Conservation (phyloP, 2,329 filamentous ascomycete genomes). For the Aureobasidium namibiae region DNA sequence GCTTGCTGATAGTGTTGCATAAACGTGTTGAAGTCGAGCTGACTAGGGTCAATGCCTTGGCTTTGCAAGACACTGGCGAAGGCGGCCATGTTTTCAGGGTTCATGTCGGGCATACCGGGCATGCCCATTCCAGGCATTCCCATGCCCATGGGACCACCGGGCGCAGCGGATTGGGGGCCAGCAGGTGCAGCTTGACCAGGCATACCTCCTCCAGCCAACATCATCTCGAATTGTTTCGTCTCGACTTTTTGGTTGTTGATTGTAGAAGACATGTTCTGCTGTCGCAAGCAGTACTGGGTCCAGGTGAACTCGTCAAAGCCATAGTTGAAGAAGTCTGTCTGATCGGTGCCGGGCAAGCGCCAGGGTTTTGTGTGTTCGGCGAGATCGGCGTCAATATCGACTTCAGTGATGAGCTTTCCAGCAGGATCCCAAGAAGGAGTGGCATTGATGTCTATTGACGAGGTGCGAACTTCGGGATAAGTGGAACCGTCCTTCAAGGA, state of each 20-base stretch:
- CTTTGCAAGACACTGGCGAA: conserved; percentile 49
- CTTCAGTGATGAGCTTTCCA: conserved; percentile 62
- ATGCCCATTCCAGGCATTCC: conserved; percentile 29
- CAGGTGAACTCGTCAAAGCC: conserved; percentile 98
- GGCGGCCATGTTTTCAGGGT: conserved; percentile 50
- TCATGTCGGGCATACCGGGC: conserved; percentile 41
- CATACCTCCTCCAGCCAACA: conserved; percentile 37
- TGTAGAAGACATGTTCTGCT: conserved; percentile 68
- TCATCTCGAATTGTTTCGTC: conserved; percentile 52
- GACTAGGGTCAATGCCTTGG: conserved; percentile 44
- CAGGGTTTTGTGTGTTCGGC: conserved; percentile 79
- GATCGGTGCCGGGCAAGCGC: conserved; percentile 87
- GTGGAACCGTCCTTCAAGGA: conserved; percentile 41
- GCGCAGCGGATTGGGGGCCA: background rate
- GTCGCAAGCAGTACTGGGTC: conserved; percentile 87
- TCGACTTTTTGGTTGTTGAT: conserved; percentile 64
- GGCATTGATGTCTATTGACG: conserved; percentile 74
- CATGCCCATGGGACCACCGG: conserved; percentile 1
- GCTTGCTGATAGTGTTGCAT: conserved; percentile 43
- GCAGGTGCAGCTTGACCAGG: conserved; percentile 23
- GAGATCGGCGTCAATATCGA: conserved; percentile 46
- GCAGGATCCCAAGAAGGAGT: conserved; percentile 61
- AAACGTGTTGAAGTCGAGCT: conserved; percentile 47
- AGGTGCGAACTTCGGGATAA: conserved; percentile 62
- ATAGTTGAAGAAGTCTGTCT: conserved; percentile 98